Evolutionary conservation across 2,329 filamentous ascomycete species (phyloP).

Genomic region (Fusarium newnesense): DNA sequence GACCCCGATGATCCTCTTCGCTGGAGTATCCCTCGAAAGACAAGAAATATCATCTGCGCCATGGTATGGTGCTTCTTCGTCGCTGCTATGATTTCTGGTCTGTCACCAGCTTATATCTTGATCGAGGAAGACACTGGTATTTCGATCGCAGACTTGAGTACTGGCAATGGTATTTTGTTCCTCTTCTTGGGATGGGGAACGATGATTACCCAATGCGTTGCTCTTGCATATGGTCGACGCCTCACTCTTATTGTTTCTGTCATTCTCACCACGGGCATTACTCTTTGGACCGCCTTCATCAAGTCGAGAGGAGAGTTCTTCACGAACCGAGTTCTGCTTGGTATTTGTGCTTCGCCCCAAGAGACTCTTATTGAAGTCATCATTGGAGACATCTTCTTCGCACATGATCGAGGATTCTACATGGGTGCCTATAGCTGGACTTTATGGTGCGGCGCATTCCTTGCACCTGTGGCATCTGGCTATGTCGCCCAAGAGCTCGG

Average conservation of each 20-base stretch:
- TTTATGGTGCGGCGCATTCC: conserved; percentile 40
- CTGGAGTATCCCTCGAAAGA: conserved; percentile 35
- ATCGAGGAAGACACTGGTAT: conserved; percentile 41
- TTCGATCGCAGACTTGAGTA: conserved; percentile 39
- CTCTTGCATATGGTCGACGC: background rate
- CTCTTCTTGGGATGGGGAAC: background rate
- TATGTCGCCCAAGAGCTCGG: conserved; percentile 37
- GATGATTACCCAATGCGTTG: background rate
- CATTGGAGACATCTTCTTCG: conserved; percentile 10
- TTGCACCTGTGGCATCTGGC: conserved; percentile 38
- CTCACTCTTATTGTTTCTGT: conserved; percentile 23
- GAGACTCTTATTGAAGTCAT: conserved; percentile 29
- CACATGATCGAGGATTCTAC: conserved; percentile 40
- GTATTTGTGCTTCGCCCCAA: conserved; percentile 36
- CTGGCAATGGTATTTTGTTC: background rate
- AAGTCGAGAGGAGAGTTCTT: conserved; percentile 38
- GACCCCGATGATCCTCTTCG: conserved; percentile 40
- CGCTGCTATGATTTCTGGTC: conserved; percentile 38
- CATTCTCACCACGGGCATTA: conserved; percentile 27
- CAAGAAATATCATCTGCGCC: conserved; percentile 33
- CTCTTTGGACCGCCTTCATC: conserved; percentile 37
- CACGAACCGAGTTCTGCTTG: conserved; percentile 38
- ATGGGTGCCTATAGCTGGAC: conserved; percentile 42
- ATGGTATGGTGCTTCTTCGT: conserved; percentile 43
- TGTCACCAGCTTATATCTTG: conserved; percentile 41